phyloP scores from a whole-genome alignment of 1,139 yeast species.

The Yamadazyma sp. region DNA sequence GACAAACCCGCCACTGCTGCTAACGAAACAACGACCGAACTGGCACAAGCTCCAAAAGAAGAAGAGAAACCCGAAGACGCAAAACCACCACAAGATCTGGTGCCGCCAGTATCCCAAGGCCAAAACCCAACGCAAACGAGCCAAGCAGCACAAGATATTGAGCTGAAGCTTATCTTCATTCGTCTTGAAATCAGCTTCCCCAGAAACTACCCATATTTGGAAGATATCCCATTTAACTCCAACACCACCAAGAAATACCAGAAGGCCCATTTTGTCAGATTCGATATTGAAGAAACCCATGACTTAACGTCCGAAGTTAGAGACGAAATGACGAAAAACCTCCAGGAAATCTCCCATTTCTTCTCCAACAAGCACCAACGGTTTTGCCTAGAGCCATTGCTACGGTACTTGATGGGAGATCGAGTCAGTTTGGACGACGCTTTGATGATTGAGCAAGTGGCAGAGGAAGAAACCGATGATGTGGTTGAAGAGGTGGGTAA shows the following conservation, averaged over 20 bases:
- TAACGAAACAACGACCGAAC: background rate
- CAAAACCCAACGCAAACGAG: background rate
- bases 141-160: constrained; percentile 16
- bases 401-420: constrained; percentile 82
- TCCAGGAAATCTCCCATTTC: constrained; percentile 57
- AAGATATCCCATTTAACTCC: constrained; percentile 37
- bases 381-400: constrained; percentile 79
- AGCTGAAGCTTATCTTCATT: constrained; percentile 64
- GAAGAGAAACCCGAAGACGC: constrained; percentile 5
- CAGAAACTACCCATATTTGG: constrained; percentile 60
- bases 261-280: constrained; percentile 33
- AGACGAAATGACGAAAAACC: constrained; percentile 47
- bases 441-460: constrained; percentile 23
- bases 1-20: background rate
- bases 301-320: constrained; percentile 53
- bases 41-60: constrained; percentile 2
- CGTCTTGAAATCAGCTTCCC: constrained; percentile 73
- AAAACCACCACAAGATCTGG: background rate
- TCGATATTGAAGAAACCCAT: constrained; percentile 75
- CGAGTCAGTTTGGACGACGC: constrained; percentile 53
- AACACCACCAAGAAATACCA: constrained; percentile 21
- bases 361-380: constrained; percentile 55
- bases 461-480: constrained; percentile 21
- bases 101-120: background rate
- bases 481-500: constrained; percentile 35